These are phyloP conservation scores for Bullera alba DNA, from an alignment of 768 basidiomycete genomes.

Conservation along the genomic window DNA sequence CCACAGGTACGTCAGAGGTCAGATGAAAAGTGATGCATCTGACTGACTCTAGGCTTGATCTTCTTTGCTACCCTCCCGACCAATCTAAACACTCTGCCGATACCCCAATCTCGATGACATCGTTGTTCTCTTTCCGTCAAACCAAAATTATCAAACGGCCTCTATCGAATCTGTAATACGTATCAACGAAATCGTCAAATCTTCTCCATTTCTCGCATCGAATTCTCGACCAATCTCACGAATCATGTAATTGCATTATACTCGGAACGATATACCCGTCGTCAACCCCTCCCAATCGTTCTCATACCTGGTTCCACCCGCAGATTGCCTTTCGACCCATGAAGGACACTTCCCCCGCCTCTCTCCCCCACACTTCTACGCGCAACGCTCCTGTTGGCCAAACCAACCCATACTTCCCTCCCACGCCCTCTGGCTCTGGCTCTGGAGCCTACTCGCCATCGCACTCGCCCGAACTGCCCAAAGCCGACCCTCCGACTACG, in stretches of 20 bases:
- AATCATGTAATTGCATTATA: background rate
- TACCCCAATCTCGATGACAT: background rate
- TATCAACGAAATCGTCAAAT: background rate
- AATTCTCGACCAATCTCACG: background rate
- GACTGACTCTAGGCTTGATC: conserved; percentile 1
- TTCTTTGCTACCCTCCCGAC: background rate
- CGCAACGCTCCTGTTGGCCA: conserved; percentile 2
- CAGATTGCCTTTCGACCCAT: conserved; percentile 41
- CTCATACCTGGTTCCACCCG: too few relatives aligned
- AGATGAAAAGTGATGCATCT: background rate
- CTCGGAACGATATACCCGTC: too few relatives aligned
- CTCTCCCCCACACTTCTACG: conserved; percentile 39
- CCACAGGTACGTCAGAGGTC: conserved; percentile 36
- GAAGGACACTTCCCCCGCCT: conserved; percentile 44
- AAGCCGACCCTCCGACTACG: background rate
- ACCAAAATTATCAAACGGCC: too few relatives aligned
- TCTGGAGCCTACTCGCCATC: background rate
- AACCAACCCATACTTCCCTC: background rate
- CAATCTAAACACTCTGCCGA: background rate
- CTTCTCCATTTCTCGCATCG: background rate
- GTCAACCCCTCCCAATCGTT: background rate
- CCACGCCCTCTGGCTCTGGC: background rate
- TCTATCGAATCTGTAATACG: too few relatives aligned
- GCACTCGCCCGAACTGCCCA: conserved; percentile 3
- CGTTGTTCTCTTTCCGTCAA: background rate